Conservation (phyloP, 495 filamentous ascomycete genomes). For the Aspergillus funiculosus region DNA sequence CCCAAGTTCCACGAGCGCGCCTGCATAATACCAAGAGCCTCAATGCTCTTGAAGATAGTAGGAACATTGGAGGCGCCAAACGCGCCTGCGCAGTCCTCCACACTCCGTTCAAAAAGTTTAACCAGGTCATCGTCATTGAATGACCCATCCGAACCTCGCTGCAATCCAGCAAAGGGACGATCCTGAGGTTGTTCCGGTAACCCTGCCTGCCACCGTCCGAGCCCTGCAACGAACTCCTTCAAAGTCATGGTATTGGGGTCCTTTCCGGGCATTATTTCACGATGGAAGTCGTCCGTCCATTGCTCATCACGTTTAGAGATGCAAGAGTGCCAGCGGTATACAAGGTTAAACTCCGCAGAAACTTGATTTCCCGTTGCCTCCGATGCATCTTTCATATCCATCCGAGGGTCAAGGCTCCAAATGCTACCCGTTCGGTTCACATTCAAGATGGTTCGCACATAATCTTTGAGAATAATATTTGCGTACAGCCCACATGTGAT, state of each 20-base stretch:
- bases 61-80: conserved; percentile 75
- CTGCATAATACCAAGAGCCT: conserved; percentile 82
- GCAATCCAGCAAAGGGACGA: conserved; percentile 58
- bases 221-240: conserved; percentile 52
- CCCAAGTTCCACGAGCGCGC: conserved; percentile 77
- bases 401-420: conserved; percentile 73
- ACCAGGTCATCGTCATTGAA: conserved; percentile 66
- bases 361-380: conserved; percentile 62
- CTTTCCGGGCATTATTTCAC: conserved; percentile 52
- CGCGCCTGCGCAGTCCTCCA: conserved; percentile 54
- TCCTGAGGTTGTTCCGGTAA: conserved; percentile 58
- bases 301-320: conserved; percentile 66
- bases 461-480: conserved; percentile 72
- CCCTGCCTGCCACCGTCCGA: conserved; percentile 52
- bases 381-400: conserved; percentile 42
- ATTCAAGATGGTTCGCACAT: conserved; percentile 75
- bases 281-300: conserved; percentile 65
- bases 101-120: conserved; percentile 55
- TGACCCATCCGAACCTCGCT: conserved; percentile 53
- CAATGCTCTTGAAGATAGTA: conserved; percentile 62
- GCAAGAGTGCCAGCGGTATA: conserved; percentile 78
- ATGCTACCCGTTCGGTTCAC: conserved; percentile 62
- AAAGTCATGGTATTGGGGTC: conserved; percentile 45
- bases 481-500: conserved; percentile 73
- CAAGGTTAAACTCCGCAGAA: conserved; percentile 70